These are phyloP conservation scores for Russula compacta DNA, from an alignment of 768 basidiomycete genomes.

Conservation along the genomic window DNA sequence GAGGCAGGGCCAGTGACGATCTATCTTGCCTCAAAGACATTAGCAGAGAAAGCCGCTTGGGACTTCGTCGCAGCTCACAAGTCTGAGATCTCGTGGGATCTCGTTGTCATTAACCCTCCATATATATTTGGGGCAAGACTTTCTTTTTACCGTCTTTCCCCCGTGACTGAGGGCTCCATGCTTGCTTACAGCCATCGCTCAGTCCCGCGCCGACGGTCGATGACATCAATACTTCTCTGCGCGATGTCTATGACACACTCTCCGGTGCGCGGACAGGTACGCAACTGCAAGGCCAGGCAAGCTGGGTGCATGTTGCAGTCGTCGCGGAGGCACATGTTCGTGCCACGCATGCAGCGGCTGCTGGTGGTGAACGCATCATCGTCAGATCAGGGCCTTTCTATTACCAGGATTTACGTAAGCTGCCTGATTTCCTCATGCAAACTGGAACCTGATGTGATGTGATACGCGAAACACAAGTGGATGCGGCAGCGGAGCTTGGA, in stretches of 20 bases:
- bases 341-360: background rate
- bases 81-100: slow-evolving; percentile 37
- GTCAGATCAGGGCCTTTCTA: slow-evolving; percentile 4
- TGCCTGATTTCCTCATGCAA: background rate
- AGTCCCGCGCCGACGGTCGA: slow-evolving; percentile 5
- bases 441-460: background rate
- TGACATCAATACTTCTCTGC: slow-evolving; percentile 13
- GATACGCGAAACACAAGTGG: background rate
- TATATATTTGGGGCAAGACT: slow-evolving; percentile 20
- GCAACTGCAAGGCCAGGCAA: background rate
- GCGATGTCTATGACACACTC: slow-evolving; percentile 3
- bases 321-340: slow-evolving; percentile 11
- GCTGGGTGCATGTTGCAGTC: slow-evolving; percentile 3
- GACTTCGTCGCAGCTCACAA: slow-evolving; percentile 38
- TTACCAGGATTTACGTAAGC: slow-evolving; percentile 10
- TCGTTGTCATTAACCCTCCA: slow-evolving; percentile 47
- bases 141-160: background rate
- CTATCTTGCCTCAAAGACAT: slow-evolving; percentile 49
- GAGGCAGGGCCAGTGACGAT: slow-evolving; percentile 32
- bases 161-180: background rate
- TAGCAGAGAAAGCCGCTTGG: slow-evolving; percentile 56
- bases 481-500: slow-evolving; percentile 6
- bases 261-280: background rate
- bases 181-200: slow-evolving; percentile 25
- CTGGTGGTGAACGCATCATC: slow-evolving; percentile 12